A percentile compares a stretch with the other conserved stretches of the same genome.
Evolutionary conservation across 495 filamentous ascomycete genomes (phyloP).

Genomic region (Tuber indicum): DNA sequence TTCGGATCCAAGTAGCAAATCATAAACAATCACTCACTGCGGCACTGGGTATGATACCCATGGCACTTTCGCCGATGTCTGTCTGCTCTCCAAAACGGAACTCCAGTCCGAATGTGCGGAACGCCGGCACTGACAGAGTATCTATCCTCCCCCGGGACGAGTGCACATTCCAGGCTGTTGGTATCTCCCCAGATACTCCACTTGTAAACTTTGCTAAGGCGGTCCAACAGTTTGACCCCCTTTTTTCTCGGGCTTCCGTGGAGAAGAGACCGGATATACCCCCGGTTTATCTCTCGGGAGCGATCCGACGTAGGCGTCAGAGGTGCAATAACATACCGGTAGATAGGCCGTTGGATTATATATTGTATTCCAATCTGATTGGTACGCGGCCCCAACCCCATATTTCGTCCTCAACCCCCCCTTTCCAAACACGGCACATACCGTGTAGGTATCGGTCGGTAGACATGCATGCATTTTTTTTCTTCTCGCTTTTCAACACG

Average conservation of each 20-base stretch:
- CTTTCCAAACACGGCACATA: not conserved
- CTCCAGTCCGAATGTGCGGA: not conserved
- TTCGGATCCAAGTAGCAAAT: not conserved
- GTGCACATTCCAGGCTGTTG: not conserved
- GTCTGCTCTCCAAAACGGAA: not conserved
- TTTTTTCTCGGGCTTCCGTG: not conserved
- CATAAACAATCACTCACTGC: not conserved
- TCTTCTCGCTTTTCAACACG: not conserved
- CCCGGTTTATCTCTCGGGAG: not conserved
- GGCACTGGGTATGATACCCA: not conserved
- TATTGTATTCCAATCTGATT: not conserved
- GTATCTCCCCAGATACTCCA: not conserved
- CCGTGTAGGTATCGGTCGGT: not conserved
- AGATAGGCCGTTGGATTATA: not conserved
- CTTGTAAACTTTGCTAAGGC: not conserved
- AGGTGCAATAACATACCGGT: not conserved
- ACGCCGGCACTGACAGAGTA: not conserved
- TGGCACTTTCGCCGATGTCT: not conserved
- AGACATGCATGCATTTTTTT: not conserved
- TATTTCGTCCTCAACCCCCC: not conserved
- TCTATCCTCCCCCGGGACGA: not conserved
- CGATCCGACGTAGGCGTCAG: not conserved
- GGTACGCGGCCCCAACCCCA: not conserved
- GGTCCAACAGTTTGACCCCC: not conserved
- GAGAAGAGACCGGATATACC: not conserved